A percentile compares a stretch with the other conserved stretches of the same genome.
Evolutionary conservation across 1,284 basidiomycete genomes (phyloP).

Genomic region (Mrakiaceae sp.): DNA sequence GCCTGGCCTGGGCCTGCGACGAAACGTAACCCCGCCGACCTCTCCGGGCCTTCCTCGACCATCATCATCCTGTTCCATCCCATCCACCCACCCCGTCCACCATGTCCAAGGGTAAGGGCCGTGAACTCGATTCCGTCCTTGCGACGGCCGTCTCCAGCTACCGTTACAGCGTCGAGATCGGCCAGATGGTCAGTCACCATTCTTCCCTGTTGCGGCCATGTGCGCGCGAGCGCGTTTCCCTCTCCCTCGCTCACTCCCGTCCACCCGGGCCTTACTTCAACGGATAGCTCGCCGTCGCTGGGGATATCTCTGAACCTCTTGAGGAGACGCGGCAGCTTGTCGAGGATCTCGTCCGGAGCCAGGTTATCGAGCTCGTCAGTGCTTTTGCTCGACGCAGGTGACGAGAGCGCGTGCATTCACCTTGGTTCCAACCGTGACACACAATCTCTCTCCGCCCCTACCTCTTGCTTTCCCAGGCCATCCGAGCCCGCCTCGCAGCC

Average conservation of each 20-base stretch:
- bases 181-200: background rate
- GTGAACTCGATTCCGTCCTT: too few relatives aligned
- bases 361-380: slow-evolving; percentile 80
- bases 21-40: too few relatives aligned
- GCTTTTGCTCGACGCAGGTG: background rate
- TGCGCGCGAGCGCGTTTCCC: background rate
- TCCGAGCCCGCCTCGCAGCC: slow-evolving; percentile 77
- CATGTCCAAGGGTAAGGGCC: too few relatives aligned
- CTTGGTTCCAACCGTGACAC: too few relatives aligned
- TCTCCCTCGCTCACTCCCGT: background rate
- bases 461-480: slow-evolving; percentile 46
- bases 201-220: background rate
- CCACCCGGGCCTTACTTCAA: too few relatives aligned
- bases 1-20: too few relatives aligned
- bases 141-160: slow-evolving; percentile 14
- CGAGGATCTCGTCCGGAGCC: slow-evolving; percentile 88
- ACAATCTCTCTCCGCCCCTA: too few relatives aligned
- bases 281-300: slow-evolving; percentile 56
- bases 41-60: too few relatives aligned
- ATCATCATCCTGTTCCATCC: too few relatives aligned
- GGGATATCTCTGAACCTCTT: slow-evolving; percentile 82
- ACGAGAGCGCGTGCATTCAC: too few relatives aligned
- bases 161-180: background rate
- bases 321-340: slow-evolving; percentile 80
- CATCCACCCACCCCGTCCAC: too few relatives aligned